These are phyloP conservation scores for Zizania palustris DNA, from an alignment of 202 grass and related monocot genomes.

Conservation along the genomic window DNA sequence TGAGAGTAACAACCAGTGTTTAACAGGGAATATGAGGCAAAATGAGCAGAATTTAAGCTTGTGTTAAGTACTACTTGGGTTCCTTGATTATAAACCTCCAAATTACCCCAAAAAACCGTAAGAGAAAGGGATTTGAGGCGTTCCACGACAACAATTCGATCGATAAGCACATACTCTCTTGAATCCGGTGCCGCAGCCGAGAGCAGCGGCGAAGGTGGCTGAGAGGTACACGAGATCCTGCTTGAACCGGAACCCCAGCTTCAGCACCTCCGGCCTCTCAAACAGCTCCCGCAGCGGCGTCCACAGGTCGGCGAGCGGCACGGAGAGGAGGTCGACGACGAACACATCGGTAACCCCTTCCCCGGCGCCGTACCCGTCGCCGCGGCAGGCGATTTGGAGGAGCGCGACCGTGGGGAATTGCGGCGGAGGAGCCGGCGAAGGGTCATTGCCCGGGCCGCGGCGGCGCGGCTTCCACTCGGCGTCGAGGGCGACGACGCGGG, in stretches of 20 bases:
- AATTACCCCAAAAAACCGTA: background rate
- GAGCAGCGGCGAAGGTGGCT: slow-evolving; percentile 67
- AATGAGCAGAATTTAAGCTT: background rate
- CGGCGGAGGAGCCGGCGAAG: background rate
- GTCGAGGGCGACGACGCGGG: slow-evolving; percentile 70
- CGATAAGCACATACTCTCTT: slow-evolving; percentile 48
- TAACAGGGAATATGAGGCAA: background rate
- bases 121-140: slow-evolving; percentile 2
- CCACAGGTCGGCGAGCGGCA: slow-evolving; percentile 65
- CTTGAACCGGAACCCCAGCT: slow-evolving; percentile 92
- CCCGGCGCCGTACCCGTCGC: background rate
- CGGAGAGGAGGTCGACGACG: slow-evolving; percentile 73
- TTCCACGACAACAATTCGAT: background rate
- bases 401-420: slow-evolving; percentile 68
- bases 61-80: background rate
- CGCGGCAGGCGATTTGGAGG: slow-evolving; percentile 73
- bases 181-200: slow-evolving; percentile 59
- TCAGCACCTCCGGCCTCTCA: slow-evolving; percentile 55
- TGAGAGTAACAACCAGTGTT: background rate
- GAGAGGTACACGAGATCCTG: slow-evolving; percentile 94
- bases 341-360: slow-evolving; percentile 51
- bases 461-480: slow-evolving; percentile 94
- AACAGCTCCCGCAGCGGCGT: slow-evolving; percentile 71
- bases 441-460: slow-evolving; percentile 18
- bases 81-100: background rate